Percentiles rank a stretch among this genome's conserved stretches.
phyloP scores from a whole-genome alignment of 192 early-diverging fungal species.

The Rhizophagus clarus region DNA sequence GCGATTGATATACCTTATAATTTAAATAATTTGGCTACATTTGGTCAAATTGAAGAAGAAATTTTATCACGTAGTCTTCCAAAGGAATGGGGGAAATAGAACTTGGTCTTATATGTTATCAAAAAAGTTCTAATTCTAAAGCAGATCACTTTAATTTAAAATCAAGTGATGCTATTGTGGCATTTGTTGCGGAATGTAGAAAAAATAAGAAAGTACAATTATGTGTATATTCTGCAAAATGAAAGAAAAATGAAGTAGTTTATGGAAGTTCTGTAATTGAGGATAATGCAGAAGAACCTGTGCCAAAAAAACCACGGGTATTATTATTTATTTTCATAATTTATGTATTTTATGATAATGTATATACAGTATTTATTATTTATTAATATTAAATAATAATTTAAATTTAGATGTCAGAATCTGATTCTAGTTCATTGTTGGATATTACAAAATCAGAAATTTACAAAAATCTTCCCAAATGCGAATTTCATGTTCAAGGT shows the following conservation, averaged over 20 bases:
- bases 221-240: neutral
- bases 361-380: too few relatives aligned
- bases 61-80: neutral
- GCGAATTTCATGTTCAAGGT: neutral
- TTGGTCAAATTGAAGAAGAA: conserved; percentile 2
- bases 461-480: neutral
- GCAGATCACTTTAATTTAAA: neutral
- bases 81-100: neutral
- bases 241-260: neutral
- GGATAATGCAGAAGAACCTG: neutral
- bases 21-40: neutral
- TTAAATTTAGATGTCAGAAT: neutral
- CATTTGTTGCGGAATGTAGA: neutral
- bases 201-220: neutral
- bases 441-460: neutral
- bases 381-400: too few relatives aligned
- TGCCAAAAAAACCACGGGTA: too few relatives aligned
- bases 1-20: neutral
- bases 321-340: too few relatives aligned
- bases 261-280: neutral
- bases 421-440: neutral
- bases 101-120: neutral
- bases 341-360: too few relatives aligned
- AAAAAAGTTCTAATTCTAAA: neutral
- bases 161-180: neutral